Base-by-base conservation (phyloP, 371 early-diverging fungal species). In the Mortierella sp. region DNA sequence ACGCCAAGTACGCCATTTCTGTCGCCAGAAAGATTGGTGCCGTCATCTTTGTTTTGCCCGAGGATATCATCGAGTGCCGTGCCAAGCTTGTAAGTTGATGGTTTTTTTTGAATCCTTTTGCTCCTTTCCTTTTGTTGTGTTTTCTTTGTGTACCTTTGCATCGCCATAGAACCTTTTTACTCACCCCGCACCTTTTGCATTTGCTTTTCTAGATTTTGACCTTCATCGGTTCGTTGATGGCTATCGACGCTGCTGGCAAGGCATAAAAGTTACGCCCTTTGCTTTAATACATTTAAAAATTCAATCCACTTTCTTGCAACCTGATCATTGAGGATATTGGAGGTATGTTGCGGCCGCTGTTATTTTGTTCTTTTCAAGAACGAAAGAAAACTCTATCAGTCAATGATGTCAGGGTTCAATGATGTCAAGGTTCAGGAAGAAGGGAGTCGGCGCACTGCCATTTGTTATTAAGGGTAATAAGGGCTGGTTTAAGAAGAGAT, bases 11-110 rank as follows among this genome's bases (percentile, higher is more conserved):
- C 77, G 98, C 98, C 74, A 98, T 99, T 76, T 98, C 98, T 14
- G 96, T 98, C 91, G 99, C 99, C 14, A 95, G 99, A 89, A 98
- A 98, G 90, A 90, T 99, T 75, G 99, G 99, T 48, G 98, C 99
- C n/a, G 97, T 98, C 55, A 98, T 99, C 84, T 99, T 98, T 91
- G 92, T 98, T 73, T 92, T 98, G 63, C 98, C 98, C 13, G 98
- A 99, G 90, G 98, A 99, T 91, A 98, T 99, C 89, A 95, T 97
- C 71, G 98, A 98, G 90, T 79, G 97, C 96, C 91, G 96, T 97
- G 96, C 95, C 91, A 89, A 87, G 88, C 89, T 75, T 75, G 76
- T 80, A 74, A 76, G 77, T 78, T 28, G 6, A 31, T 19, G 72
- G 42, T 70, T 10, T 21, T 55, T 31, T 74, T 52, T 24, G 44